Percentiles rank a stretch among this genome's conserved stretches.
Evolutionary conservation across 345 rosid species (phyloP).

Genomic region (Erodium maritimum): DNA sequence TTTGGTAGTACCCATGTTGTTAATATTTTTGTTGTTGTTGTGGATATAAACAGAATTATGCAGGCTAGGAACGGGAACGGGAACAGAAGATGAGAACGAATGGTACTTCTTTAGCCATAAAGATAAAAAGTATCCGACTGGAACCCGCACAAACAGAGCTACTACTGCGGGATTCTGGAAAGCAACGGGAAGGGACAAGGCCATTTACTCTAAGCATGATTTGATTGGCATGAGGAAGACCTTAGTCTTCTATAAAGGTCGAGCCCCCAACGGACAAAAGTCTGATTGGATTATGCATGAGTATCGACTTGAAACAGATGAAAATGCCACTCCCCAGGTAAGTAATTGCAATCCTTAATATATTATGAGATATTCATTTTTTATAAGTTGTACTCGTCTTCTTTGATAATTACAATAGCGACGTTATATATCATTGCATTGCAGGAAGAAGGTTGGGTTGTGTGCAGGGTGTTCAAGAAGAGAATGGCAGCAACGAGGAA

Average conservation of each 20-base stretch:
- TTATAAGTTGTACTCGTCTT: background rate
- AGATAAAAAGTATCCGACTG: slow-evolving; percentile 94
- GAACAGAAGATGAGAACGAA: slow-evolving; percentile 74
- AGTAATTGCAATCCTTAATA: slow-evolving; percentile 7
- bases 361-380: too few relatives aligned
- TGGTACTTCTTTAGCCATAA: slow-evolving; percentile 98
- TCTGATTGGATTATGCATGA: slow-evolving; percentile 99
- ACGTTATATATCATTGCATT: background rate
- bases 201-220: slow-evolving; percentile 65
- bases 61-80: slow-evolving; percentile 68
- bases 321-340: slow-evolving; percentile 73
- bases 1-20: background rate
- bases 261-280: slow-evolving; percentile 92
- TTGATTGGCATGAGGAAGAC: slow-evolving; percentile 97
- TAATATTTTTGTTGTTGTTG: background rate
- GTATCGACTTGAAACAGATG: slow-evolving; percentile 87
- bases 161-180: slow-evolving; percentile 98
- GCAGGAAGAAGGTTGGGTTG: slow-evolving; percentile 97
- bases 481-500: slow-evolving; percentile 37
- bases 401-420: background rate
- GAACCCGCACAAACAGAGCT: slow-evolving; percentile 94
- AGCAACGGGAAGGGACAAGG: slow-evolving; percentile 97
- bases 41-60: slow-evolving; percentile 45
- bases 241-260: slow-evolving; percentile 77
- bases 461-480: slow-evolving; percentile 93